Conservation (phyloP, 2,329 filamentous ascomycete genomes). For the Fusarium sp. region DNA sequence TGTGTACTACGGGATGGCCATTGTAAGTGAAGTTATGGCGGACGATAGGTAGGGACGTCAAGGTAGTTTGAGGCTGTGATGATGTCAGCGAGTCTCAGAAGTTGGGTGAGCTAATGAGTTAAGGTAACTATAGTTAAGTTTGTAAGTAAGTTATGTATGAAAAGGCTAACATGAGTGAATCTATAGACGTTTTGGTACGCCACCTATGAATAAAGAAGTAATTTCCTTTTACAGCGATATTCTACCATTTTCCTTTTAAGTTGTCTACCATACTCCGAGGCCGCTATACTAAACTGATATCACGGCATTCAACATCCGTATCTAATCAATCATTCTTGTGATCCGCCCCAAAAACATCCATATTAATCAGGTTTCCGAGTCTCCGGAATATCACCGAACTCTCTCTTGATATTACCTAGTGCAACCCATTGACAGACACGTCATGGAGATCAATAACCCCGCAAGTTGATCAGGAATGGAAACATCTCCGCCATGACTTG, state of each 20-base stretch:
- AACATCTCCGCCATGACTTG: conserved; percentile 25
- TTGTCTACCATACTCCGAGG: background rate
- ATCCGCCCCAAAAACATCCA: background rate
- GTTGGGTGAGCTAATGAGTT: background rate
- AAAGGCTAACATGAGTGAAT: background rate
- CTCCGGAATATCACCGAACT: conserved; percentile 44
- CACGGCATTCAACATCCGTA: background rate
- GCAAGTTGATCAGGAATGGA: conserved; percentile 34
- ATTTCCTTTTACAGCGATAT: background rate
- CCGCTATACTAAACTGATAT: background rate
- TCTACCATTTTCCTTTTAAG: background rate
- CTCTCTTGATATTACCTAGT: conserved; percentile 17
- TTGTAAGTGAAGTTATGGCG: background rate
- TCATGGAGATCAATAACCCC: conserved; percentile 37
- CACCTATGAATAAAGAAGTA: background rate
- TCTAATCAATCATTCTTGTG: conserved; percentile 5
- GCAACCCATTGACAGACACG: conserved; percentile 30
- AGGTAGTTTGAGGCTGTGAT: background rate
- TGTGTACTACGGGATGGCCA: background rate
- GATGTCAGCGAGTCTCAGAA: background rate
- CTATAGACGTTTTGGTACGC: background rate
- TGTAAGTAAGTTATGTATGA: background rate
- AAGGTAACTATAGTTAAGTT: background rate
- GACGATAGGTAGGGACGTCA: background rate
- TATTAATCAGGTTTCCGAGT: conserved; percentile 34